Evolutionary conservation across 768 basidiomycete species (phyloP), one percentile per base, ranked within the genome.

Genomic region (Macrolepiota albuminosa): DNA sequence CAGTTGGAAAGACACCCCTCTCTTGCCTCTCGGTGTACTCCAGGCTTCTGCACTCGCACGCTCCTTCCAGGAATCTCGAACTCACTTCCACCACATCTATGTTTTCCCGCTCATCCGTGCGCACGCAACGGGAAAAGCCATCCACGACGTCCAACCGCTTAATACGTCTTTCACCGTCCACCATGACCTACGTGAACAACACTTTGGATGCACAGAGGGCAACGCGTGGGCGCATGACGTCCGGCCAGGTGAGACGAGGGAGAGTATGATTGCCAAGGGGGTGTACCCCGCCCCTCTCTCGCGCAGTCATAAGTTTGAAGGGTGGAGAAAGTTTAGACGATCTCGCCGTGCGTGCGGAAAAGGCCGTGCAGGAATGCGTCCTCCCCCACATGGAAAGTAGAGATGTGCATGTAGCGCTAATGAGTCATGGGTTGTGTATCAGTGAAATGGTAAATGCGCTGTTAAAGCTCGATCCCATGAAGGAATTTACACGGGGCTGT

Each of bases 401-500:
- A 21, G 80, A 77, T 18, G 67, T 78, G 7, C 87, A 90, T 63
- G 69, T 92, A 39, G 89, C 84, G 2, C 63, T 91, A 37, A 85
- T 88, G 52, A 88, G 89, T 66, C 91, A 92, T 69, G 89, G 91
- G 1, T 64, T 89, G 57, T 89, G 84, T 66, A 89, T 92, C 46
- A 76, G 78, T 49, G 84, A 86, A 69, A 64, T 89, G 16, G 70
- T 90, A 14, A 71, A 78, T 14, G 84, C 82, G 11, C 65, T 91
- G 18, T 64, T 90, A 29, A 70, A 73, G 46, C 63, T 81, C 48
- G 81, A 83, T 66, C 82, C 80, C 68, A 70, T 9, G 76, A 73
- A 34, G 67, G 66, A 34, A 72, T 57, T 36, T 77, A 71, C 59
- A 73, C 62, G 59, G 88, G 88, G 3, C 70, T 91, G 54, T 43